phyloP scores from a whole-genome alignment of 2,329 filamentous ascomycete genomes.

The Amylocarpus encephaloides region DNA sequence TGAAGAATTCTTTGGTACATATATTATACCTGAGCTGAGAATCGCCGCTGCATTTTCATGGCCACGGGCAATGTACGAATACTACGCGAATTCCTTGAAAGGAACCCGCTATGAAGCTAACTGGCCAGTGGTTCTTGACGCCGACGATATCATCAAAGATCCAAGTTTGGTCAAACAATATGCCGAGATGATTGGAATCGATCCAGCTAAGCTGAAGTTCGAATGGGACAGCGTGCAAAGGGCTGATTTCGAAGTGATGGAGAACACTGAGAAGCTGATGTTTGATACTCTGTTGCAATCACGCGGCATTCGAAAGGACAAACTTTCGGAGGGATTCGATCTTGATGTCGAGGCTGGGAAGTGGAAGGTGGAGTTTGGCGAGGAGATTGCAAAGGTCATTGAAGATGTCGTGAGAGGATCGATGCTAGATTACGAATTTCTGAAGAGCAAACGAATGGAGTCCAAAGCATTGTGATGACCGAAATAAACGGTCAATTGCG shows the following conservation, averaged over 20 bases:
- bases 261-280: background rate
- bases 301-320: conserved; percentile 2
- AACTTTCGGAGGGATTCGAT: background rate
- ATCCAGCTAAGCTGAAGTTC: background rate
- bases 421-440: conserved; percentile 5
- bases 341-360: background rate
- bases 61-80: conserved; percentile 33
- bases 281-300: background rate
- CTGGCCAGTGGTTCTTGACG: conserved; percentile 33
- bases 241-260: background rate
- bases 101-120: conserved; percentile 3
- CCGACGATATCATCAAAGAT: conserved; percentile 34
- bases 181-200: background rate
- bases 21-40: background rate
- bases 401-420: conserved; percentile 1
- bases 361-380: conserved; percentile 8
- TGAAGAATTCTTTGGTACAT: background rate
- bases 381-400: conserved; percentile 1
- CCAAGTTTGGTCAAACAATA: conserved; percentile 10
- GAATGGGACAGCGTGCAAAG: background rate
- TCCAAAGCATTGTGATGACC: background rate
- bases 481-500: too few relatives aligned
- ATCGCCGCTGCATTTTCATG: conserved; percentile 28
- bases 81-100: conserved; percentile 24
- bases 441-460: background rate